These are phyloP conservation scores for Pythium insidiosum DNA, from an alignment of 352 stramenopile species.

Conservation along the genomic window DNA sequence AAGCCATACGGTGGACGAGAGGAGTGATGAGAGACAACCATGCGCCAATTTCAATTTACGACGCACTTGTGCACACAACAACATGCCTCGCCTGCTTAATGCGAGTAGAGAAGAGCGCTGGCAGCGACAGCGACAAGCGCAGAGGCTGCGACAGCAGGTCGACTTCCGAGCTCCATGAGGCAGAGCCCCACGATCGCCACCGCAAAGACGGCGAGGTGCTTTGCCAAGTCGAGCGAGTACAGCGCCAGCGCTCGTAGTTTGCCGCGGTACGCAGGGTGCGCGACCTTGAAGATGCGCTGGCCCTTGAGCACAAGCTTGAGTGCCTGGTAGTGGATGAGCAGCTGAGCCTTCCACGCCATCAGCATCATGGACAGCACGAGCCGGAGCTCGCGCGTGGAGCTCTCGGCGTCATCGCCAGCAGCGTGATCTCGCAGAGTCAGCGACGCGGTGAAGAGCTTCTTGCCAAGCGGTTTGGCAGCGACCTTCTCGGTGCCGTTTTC, in stretches of 20 bases:
- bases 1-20: no score
- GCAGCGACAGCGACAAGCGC: no score
- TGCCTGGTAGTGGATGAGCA: constrained; percentile 16
- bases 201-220: constrained; percentile 13
- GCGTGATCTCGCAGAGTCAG: constrained; percentile 3
- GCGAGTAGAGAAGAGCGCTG: no score
- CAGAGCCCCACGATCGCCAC: constrained; percentile 8
- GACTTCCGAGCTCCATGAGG: constrained; percentile 7
- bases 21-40: no score
- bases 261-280: constrained; percentile 14
- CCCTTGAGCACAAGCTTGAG: constrained; percentile 11
- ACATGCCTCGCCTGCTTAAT: no score
- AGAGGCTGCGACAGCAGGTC: no score
- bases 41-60: no score
- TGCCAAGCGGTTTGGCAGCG: constrained; percentile 5
- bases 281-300: constrained; percentile 4
- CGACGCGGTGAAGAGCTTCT: constrained; percentile 16
- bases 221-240: constrained; percentile 11
- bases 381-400: constrained; percentile 8
- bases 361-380: constrained; percentile 9
- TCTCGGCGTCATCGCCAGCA: neutral
- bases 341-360: constrained; percentile 17
- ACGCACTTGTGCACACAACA: no score
- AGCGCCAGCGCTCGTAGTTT: constrained; percentile 4
- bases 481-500: no score